phyloP scores from a whole-genome alignment of 2,329 filamentous ascomycete genomes.

The Arthrobotrys sphaeroides region DNA sequence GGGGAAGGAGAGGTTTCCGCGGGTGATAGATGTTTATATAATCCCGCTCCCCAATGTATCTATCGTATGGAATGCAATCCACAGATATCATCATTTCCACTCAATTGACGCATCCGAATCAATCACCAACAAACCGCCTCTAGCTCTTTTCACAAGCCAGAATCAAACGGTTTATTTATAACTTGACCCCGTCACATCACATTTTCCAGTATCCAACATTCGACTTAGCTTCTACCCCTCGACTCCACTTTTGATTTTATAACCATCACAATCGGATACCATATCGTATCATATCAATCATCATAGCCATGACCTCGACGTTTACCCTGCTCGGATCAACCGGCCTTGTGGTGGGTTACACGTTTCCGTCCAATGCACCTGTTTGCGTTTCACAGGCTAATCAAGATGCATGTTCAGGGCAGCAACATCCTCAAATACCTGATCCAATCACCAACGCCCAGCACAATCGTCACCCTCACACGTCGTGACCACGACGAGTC shows the following conservation, averaged over 20 bases:
- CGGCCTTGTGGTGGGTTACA: conserved; percentile 44
- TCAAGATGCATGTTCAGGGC: conserved; percentile 65
- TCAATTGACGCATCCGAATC: not conserved
- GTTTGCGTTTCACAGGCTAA: conserved; percentile 18
- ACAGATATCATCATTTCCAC: not conserved
- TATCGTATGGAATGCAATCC: not conserved
- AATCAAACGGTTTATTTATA: conserved; percentile 1
- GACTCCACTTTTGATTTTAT: not conserved
- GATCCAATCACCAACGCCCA: conserved; percentile 61
- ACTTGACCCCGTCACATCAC: not conserved
- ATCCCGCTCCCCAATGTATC: not conserved
- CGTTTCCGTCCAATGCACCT: not conserved
- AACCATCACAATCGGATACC: not conserved
- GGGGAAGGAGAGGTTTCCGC: not conserved
- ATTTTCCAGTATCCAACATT: too few relatives aligned
- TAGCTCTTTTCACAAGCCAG: not conserved
- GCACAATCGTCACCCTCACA: conserved; percentile 63
- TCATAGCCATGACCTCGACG: conserved; percentile 24
- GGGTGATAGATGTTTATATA: not conserved
- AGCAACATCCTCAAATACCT: conserved; percentile 74
- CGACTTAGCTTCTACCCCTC: not conserved
- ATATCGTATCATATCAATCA: not conserved
- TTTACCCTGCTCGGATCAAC: conserved; percentile 49
- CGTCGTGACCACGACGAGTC: conserved; percentile 68
- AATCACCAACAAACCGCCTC: not conserved